Base-by-base conservation (phyloP, 768 basidiomycete species). In the Leccinum fibrillosum region DNA sequence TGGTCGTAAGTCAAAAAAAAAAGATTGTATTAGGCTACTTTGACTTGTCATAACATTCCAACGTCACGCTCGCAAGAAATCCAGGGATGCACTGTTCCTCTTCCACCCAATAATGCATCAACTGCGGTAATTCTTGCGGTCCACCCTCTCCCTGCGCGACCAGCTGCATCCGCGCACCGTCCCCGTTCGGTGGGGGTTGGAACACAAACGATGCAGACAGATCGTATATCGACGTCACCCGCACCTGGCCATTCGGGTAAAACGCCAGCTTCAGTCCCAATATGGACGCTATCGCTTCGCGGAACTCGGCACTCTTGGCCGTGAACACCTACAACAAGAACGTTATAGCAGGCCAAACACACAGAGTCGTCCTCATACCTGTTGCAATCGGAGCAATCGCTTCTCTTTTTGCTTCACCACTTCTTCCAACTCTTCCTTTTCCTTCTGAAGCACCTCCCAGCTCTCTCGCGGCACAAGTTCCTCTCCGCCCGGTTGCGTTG, bases 211-310 rank as follows among this genome's bases (percentile, higher is more conserved):
- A 86, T 28, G 92, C 90, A 54, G 82, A 82, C 6, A 92, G 83
- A 61, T 97, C 94, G 74, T 89, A 98, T 64, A 92, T 81, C n/a
- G 89, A 90, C 5, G 94, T 95, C 59, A 97, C 86, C 21, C 91
- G 82, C 51, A 98, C 88, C 64, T 92, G 86, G 0, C 94, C 95
- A 52, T 92, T 93, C 15, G 89, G 90, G 67, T 91, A 91, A 69
- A 98, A 97, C 1, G 89, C 87, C 52, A 98, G 82, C 66, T 96
- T 93, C 68, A 94, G 86, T 6, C 95, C 96, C 0, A 98, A 82
- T 51, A 98, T 88, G 0, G 90, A 86, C 4, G 89, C 86, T 58
- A 98, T 89, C 6, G 94, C 88, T 68, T 95, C 92, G 39, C 91
- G 84, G 77, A 98, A 96, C 67, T 98, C 94, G 58, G 88, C 83